Evolutionary conservation across 2,329 filamentous ascomycete species (phyloP).

Genomic region (Diaporthe destruens): DNA sequence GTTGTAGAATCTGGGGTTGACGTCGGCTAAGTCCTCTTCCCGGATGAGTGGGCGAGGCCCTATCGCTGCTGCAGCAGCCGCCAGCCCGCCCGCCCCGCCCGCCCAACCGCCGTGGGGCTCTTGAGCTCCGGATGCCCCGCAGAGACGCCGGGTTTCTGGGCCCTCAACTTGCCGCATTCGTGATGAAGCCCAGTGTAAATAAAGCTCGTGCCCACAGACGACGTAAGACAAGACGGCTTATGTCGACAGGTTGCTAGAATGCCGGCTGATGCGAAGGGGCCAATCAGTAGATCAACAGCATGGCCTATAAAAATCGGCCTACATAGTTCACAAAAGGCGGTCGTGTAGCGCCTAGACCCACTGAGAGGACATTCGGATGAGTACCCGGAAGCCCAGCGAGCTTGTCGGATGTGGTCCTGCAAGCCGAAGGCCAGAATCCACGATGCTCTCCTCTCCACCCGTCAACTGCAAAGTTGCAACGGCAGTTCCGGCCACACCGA

Average conservation of each 20-base stretch:
- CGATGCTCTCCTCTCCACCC: neutral
- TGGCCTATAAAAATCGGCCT: neutral
- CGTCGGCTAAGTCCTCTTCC: conserved; percentile 26
- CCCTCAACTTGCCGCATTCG: conserved; percentile 10
- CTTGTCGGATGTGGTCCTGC: conserved; percentile 17
- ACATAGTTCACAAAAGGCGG: neutral
- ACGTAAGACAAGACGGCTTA: neutral
- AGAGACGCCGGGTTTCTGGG: neutral
- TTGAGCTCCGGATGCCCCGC: conserved; percentile 9
- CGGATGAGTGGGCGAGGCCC: conserved; percentile 4
- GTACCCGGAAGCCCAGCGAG: conserved; percentile 13
- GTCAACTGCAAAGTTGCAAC: neutral
- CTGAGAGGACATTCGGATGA: conserved; percentile 5
- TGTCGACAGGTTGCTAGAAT: neutral
- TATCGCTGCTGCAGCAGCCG: neutral
- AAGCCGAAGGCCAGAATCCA: neutral
- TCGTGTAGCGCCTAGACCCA: neutral
- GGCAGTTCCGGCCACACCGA: neutral
- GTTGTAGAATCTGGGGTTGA: conserved; percentile 28
- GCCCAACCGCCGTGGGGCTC: neutral
- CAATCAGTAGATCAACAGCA: neutral
- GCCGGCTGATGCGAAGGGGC: neutral
- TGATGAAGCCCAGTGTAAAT: neutral
- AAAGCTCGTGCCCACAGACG: neutral
- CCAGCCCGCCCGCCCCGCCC: neutral